A percentile compares a stretch with the other conserved stretches of the same genome.
These are phyloP conservation scores for Rhododendron ovatum DNA, from an alignment of 148 eudicot genomes.

Conservation along the genomic window DNA sequence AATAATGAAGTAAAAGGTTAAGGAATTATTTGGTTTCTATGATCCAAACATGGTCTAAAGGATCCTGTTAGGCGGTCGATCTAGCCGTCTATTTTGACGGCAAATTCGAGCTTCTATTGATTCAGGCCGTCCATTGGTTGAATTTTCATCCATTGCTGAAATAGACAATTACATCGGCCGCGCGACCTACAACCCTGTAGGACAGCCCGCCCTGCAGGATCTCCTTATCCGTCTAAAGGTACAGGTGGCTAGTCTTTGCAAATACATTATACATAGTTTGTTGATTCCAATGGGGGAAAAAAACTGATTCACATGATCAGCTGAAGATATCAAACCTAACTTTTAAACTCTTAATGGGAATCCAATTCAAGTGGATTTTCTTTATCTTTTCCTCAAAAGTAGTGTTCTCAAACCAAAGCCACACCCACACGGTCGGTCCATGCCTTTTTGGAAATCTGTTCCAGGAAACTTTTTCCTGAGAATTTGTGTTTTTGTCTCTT, in stretches of 20 bases:
- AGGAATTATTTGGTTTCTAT: no score
- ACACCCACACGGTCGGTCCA: constrained; percentile 15
- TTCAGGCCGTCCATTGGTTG: no score
- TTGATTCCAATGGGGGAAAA: background rate
- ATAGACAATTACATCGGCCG: no score
- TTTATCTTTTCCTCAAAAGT: constrained; percentile 11
- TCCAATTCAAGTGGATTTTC: background rate
- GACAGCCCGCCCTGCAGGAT: no score
- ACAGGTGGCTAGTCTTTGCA: background rate
- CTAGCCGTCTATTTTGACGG: no score
- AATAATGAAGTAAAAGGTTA: no score
- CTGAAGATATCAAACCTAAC: background rate
- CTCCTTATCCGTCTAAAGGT: background rate
- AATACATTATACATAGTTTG: background rate
- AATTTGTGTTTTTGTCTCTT: background rate
- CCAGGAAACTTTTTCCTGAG: background rate
- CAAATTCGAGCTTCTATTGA: no score
- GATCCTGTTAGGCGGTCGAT: no score
- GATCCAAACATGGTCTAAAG: background rate
- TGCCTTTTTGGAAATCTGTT: background rate
- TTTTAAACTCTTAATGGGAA: constrained; percentile 7
- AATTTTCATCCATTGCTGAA: no score
- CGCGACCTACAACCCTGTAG: no score
- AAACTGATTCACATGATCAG: background rate
- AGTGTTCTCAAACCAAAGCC: background rate